phyloP scores from a whole-genome alignment of 2,329 filamentous ascomycete species.

The Alternaria alternata region DNA sequence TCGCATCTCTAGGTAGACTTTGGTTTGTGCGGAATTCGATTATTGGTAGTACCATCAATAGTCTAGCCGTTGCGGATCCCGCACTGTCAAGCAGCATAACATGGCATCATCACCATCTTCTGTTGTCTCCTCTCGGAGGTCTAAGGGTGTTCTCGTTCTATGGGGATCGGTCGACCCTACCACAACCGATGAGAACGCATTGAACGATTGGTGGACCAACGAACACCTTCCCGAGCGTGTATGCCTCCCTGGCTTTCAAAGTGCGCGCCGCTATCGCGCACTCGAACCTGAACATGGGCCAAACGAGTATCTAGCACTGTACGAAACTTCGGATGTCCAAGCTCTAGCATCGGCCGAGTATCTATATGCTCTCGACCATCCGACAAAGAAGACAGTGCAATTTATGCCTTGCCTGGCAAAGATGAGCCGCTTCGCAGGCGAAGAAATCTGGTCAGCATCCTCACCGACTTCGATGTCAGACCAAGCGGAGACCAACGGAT shows the following conservation, averaged over 20 bases:
- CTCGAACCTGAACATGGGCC: not conserved
- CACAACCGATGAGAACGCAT: slow-evolving; percentile 8
- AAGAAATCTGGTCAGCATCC: not conserved
- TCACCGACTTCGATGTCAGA: not conserved
- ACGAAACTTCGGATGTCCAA: slow-evolving; percentile 13
- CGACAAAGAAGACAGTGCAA: slow-evolving; percentile 16
- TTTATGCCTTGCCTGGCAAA: slow-evolving; percentile 25
- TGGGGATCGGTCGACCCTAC: slow-evolving; percentile 20
- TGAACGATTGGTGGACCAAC: slow-evolving; percentile 32
- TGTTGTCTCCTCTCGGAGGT: not conserved
- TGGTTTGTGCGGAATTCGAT: not conserved
- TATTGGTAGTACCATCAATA: not conserved
- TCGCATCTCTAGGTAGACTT: not conserved
- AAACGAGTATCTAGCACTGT: slow-evolving; percentile 19
- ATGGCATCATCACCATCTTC: slow-evolving; percentile 1
- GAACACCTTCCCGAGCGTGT: slow-evolving; percentile 29
- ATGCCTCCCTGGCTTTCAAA: slow-evolving; percentile 21
- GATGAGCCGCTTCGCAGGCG: slow-evolving; percentile 24
- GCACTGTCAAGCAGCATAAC: not conserved
- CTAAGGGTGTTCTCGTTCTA: slow-evolving; percentile 10
- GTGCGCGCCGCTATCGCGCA: slow-evolving; percentile 21
- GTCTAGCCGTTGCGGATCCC: not conserved
- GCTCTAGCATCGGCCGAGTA: slow-evolving; percentile 18
- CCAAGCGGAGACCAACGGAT: not conserved
- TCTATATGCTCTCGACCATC: slow-evolving; percentile 17